Percentiles rank a stretch among this genome's conserved stretches.
Evolutionary conservation across 2,329 filamentous ascomycete genomes (phyloP).

Genomic region (Colletotrichum tropicale): DNA sequence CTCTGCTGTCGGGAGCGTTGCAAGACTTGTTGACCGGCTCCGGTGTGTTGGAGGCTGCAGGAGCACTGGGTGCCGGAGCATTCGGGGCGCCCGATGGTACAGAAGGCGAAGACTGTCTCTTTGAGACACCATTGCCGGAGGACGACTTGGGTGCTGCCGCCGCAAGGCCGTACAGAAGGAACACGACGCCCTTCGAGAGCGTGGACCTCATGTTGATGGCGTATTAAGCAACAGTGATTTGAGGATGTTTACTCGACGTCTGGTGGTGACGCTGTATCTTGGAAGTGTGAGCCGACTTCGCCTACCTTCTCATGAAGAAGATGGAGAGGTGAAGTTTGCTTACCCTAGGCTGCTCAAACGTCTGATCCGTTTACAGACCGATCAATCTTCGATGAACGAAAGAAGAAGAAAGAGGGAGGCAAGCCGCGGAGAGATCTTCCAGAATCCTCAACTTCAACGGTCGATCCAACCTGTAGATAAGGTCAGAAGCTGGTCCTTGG

Average conservation of each 20-base stretch:
- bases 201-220: slow-evolving; percentile 4
- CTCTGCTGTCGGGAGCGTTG: slow-evolving; percentile 25
- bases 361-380: background rate
- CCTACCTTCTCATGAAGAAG: background rate
- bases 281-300: background rate
- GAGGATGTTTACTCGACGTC: background rate
- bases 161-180: slow-evolving; percentile 5
- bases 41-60: background rate
- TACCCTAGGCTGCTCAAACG: background rate
- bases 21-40: slow-evolving; percentile 12
- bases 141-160: background rate
- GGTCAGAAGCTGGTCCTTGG: background rate
- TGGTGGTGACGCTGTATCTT: background rate
- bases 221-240: background rate
- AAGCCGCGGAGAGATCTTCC: background rate
- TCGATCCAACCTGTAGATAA: slow-evolving; percentile 12
- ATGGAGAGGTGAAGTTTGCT: background rate
- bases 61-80: background rate
- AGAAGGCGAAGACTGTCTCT: background rate
- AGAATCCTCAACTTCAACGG: slow-evolving; percentile 6
- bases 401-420: background rate
- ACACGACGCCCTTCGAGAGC: background rate
- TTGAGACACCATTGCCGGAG: background rate
- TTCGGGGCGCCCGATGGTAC: background rate
- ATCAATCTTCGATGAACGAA: background rate